Evolutionary conservation across 352 stramenopile genomes (phyloP).

Genomic region (Globisporangium irregulare): DNA sequence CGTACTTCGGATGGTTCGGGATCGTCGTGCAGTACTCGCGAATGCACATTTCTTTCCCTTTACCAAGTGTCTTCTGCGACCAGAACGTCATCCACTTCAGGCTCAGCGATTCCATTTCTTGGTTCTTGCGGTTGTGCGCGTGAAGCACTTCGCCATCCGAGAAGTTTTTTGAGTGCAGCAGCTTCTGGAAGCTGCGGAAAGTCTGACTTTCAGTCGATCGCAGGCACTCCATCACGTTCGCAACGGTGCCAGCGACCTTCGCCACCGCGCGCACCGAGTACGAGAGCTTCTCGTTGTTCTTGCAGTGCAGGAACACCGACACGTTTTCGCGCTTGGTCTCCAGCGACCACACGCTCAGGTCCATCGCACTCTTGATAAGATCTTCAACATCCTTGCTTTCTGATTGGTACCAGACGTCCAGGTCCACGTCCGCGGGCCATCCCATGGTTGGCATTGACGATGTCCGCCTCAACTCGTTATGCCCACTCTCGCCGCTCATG

Average conservation of each 20-base stretch:
- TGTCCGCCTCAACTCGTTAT: slow-evolving; percentile 11
- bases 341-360: slow-evolving; percentile 76
- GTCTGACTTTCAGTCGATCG: slow-evolving; percentile 54
- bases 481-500: slow-evolving; percentile 6
- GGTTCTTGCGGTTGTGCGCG: slow-evolving; percentile 33
- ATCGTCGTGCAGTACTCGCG: slow-evolving; percentile 78
- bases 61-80: slow-evolving; percentile 71
- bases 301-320: slow-evolving; percentile 73
- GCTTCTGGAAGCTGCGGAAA: slow-evolving; percentile 68
- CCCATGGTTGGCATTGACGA: slow-evolving; percentile 29
- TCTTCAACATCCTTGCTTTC: slow-evolving; percentile 73
- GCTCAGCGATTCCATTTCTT: slow-evolving; percentile 59
- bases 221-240: slow-evolving; percentile 77
- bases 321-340: slow-evolving; percentile 64
- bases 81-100: slow-evolving; percentile 85
- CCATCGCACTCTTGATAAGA: slow-evolving; percentile 53
- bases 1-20: slow-evolving; percentile 53
- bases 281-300: slow-evolving; percentile 78
- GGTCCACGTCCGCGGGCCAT: slow-evolving; percentile 75
- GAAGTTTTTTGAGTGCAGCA: slow-evolving; percentile 71
- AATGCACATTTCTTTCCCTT: slow-evolving; percentile 80
- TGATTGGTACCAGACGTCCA: slow-evolving; percentile 72
- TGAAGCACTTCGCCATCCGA: slow-evolving; percentile 80
- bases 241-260: slow-evolving; percentile 61
- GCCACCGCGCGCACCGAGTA: slow-evolving; percentile 73